These are phyloP conservation scores for Xylaria cubensis DNA, from an alignment of 495 filamentous ascomycete genomes.

Conservation along the genomic window DNA sequence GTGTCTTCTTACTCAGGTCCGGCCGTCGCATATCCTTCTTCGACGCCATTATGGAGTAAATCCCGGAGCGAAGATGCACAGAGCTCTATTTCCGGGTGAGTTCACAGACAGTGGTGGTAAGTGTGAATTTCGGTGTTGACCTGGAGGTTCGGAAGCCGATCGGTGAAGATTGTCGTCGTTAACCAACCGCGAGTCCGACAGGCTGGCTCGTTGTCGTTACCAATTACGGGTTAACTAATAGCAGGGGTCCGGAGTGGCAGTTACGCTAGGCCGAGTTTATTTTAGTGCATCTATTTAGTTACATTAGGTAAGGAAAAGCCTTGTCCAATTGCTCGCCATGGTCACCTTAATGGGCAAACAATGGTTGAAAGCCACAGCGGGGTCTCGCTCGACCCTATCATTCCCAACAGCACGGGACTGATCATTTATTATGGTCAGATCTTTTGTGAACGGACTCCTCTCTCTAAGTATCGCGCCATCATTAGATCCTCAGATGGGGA, in stretches of 20 bases:
- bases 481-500: neutral
- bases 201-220: constrained; percentile 8
- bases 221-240: neutral
- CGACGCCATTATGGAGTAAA: constrained; percentile 62
- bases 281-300: neutral
- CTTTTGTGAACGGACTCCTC: neutral
- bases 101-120: neutral
- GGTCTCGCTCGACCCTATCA: neutral
- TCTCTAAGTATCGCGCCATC: neutral
- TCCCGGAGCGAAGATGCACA: neutral
- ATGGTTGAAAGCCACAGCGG: constrained; percentile 3
- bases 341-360: neutral
- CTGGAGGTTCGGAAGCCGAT: neutral
- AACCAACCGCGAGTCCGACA: neutral
- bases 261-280: neutral
- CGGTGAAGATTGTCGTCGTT: constrained; percentile 14
- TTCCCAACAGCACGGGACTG: constrained; percentile 23
- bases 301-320: neutral
- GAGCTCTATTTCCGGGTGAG: neutral
- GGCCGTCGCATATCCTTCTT: constrained; percentile 87
- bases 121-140: neutral
- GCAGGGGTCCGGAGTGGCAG: constrained; percentile 4
- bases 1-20: constrained; percentile 79
- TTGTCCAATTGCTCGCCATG: neutral
- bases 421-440: neutral